phyloP scores from a whole-genome alignment of 2,329 filamentous ascomycete genomes.

The Neopestalotiopsis sp. region DNA sequence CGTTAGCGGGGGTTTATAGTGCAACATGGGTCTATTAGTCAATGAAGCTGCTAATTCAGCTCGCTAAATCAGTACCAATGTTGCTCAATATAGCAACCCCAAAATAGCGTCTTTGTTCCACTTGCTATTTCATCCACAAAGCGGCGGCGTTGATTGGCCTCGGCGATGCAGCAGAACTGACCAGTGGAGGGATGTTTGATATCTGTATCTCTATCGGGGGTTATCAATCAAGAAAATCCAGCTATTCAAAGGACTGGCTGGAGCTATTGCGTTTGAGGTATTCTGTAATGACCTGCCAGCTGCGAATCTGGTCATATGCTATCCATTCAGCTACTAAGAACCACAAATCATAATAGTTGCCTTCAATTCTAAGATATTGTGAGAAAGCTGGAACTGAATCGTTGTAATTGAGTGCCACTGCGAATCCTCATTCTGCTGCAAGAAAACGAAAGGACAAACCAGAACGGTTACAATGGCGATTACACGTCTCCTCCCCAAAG shows the following conservation, averaged over 20 bases:
- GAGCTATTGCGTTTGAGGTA: no score
- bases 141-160: background rate
- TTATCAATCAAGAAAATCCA: background rate
- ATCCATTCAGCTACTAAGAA: background rate
- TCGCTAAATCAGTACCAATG: background rate
- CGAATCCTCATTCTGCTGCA: background rate
- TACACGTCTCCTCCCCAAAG: slow-evolving; percentile 28
- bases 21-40: no score
- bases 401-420: no score
- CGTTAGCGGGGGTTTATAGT: no score
- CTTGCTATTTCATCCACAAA: background rate
- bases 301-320: background rate
- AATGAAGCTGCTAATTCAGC: background rate
- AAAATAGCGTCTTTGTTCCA: background rate
- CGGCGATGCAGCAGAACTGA: background rate
- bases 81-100: background rate
- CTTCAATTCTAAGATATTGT: background rate
- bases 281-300: no score
- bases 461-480: background rate
- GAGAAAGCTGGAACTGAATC: background rate
- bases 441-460: background rate
- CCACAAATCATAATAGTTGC: background rate
- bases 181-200: background rate
- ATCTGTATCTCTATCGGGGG: background rate
- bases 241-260: background rate